Evolutionary conservation across 2,329 filamentous ascomycete species (phyloP).

Genomic region (Fusarium oxysporum): DNA sequence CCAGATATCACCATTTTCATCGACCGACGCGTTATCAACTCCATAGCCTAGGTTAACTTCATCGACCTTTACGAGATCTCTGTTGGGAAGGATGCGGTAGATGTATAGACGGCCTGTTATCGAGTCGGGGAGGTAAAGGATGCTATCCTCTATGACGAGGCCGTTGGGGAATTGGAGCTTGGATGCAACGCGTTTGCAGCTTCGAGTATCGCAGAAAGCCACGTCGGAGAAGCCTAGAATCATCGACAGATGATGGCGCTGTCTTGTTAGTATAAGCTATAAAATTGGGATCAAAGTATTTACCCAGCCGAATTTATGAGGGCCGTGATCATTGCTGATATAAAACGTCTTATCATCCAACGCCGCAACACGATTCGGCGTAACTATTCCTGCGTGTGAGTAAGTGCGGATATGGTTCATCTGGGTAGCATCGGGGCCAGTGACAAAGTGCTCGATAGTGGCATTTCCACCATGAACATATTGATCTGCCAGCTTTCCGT

Average conservation of each 20-base stretch:
- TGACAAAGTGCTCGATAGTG: conserved; percentile 37
- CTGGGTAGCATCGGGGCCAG: neutral
- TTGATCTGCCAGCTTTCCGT: conserved; percentile 23
- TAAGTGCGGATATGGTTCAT: conserved; percentile 37
- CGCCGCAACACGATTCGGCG: conserved; percentile 39
- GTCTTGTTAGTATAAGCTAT: neutral
- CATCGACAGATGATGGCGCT: conserved; percentile 34
- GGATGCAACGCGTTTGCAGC: conserved; percentile 35
- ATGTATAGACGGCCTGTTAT: conserved; percentile 36
- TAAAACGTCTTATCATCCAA: conserved; percentile 21
- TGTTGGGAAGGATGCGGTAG: conserved; percentile 9
- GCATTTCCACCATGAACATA: conserved; percentile 21
- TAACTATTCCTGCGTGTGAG: conserved; percentile 20
- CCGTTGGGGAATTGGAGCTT: conserved; percentile 50
- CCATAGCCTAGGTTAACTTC: conserved; percentile 16
- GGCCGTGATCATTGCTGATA: conserved; percentile 38
- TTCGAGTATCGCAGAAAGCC: conserved; percentile 39
- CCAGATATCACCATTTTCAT: conserved; percentile 39
- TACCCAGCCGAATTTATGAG: conserved; percentile 32
- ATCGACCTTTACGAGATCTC: conserved; percentile 19
- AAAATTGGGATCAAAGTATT: accelerated
- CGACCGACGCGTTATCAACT: conserved; percentile 40
- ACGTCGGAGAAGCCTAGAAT: conserved; percentile 46
- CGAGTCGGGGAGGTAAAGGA: conserved; percentile 49
- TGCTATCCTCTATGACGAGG: conserved; percentile 41